A percentile compares a stretch with the other conserved stretches of the same genome.
These are phyloP conservation scores for Colletotrichum sublineola DNA, from an alignment of 2,329 filamentous ascomycete genomes.

Conservation along the genomic window DNA sequence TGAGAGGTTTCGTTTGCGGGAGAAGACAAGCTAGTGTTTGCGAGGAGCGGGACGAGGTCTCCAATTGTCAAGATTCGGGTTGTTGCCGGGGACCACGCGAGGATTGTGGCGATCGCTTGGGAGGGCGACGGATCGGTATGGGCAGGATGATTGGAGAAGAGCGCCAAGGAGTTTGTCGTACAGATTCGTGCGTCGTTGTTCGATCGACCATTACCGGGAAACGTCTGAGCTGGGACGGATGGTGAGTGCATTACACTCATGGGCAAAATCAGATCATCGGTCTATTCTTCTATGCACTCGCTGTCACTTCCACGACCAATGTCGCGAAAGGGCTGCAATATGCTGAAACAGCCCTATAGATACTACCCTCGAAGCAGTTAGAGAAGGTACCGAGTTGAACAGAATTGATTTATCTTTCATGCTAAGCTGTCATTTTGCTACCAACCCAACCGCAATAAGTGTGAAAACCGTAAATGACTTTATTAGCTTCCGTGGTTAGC, in stretches of 20 bases:
- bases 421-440: slow-evolving; percentile 38
- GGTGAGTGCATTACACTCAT: background rate
- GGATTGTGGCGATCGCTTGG: background rate
- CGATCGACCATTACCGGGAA: background rate
- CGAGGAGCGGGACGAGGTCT: slow-evolving; percentile 20
- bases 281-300: background rate
- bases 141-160: background rate
- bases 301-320: background rate
- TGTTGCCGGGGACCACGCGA: background rate
- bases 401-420: slow-evolving; percentile 15
- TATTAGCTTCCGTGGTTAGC: too few species aligned
- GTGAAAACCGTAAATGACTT: background rate
- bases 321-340: background rate
- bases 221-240: background rate
- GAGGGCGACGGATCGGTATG: background rate
- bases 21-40: slow-evolving; percentile 12
- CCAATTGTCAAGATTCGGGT: slow-evolving; percentile 20
- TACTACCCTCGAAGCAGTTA: background rate
- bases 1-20: slow-evolving; percentile 6
- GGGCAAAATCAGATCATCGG: too few species aligned
- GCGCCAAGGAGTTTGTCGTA: slow-evolving; percentile 5
- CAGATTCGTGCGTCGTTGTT: slow-evolving; percentile 1
- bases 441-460: slow-evolving; percentile 23
- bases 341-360: background rate
- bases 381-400: background rate